Evolutionary conservation across 1,139 yeast species (phyloP).

Genomic region (Diutina rugosa): DNA sequence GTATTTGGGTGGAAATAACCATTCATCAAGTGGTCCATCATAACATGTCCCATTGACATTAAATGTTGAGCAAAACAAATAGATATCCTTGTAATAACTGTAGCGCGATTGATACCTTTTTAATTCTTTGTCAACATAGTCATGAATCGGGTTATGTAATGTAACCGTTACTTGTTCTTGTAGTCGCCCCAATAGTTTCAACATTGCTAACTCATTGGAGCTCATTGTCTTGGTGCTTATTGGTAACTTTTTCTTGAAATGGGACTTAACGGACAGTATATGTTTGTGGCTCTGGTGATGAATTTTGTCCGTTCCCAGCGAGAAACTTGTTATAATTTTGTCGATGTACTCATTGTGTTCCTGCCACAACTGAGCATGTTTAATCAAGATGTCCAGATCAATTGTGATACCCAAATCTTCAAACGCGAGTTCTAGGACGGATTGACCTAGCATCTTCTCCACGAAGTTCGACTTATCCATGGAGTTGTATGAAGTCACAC

Average conservation of each 20-base stretch:
- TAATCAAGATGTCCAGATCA: not conserved
- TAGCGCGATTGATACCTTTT: not conserved
- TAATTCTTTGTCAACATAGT: constrained; percentile 54
- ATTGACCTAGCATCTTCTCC: not conserved
- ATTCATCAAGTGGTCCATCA: not conserved
- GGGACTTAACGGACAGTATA: not conserved
- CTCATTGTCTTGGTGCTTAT: constrained; percentile 16
- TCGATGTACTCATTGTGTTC: not conserved
- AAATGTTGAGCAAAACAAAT: not conserved
- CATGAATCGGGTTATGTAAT: constrained; percentile 63
- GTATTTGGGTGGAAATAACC: constrained; percentile 1
- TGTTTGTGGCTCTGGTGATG: not conserved
- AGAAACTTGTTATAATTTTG: not conserved
- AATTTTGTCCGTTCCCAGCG: not conserved
- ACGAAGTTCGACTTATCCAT: not conserved
- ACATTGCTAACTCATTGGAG: constrained; percentile 31
- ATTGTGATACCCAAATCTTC: not conserved
- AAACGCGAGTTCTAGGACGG: constrained; percentile 1
- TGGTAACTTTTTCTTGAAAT: not conserved
- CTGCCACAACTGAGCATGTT: constrained; percentile 2
- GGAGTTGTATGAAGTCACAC: not conserved
- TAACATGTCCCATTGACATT: constrained; percentile 1
- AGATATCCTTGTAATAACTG: not conserved
- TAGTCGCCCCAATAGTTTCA: constrained; percentile 35
- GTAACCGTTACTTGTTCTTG: constrained; percentile 33